A percentile compares a stretch with the other conserved stretches of the same genome.
phyloP scores from a whole-genome alignment of 1,139 yeast genomes.

The Kodamaea ohmeri region DNA sequence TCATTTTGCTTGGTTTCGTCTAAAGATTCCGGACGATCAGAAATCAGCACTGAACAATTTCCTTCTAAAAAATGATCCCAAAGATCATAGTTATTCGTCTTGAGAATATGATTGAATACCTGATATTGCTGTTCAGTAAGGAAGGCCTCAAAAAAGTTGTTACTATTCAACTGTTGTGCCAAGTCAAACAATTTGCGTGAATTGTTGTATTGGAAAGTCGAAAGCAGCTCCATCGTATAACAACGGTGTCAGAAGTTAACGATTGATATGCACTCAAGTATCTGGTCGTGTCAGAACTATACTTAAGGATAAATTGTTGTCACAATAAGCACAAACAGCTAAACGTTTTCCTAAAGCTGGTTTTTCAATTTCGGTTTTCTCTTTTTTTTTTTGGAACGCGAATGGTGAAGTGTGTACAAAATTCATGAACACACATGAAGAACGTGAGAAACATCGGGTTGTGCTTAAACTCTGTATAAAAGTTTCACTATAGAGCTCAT shows the following conservation, averaged over 20 bases:
- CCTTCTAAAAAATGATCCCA: constrained; percentile 60
- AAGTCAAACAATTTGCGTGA: constrained; percentile 40
- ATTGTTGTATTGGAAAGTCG: constrained; percentile 44
- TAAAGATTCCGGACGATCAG: constrained; percentile 8
- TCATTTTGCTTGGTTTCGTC: constrained; percentile 13
- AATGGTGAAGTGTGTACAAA: background rate
- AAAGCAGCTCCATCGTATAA: constrained; percentile 38
- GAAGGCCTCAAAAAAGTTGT: constrained; percentile 55
- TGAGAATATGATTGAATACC: constrained; percentile 45
- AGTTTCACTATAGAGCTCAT: no score
- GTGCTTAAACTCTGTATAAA: no score
- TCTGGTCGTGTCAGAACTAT: background rate
- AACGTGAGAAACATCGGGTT: no score
- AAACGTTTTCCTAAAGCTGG: background rate
- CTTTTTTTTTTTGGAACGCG: constrained; percentile 1
- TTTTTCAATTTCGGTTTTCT: constrained; percentile 1
- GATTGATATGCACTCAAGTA: constrained; percentile 1
- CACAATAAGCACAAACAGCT: constrained; percentile 1
- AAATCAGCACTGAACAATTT: constrained; percentile 39
- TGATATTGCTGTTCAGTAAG: constrained; percentile 61
- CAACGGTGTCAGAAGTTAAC: background rate
- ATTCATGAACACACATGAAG: no score
- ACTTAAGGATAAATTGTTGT: background rate
- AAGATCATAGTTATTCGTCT: constrained; percentile 30
- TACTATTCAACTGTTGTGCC: constrained; percentile 46